Evolutionary conservation across 495 filamentous ascomycete genomes (phyloP).

Genomic region (Copromyces sp.): DNA sequence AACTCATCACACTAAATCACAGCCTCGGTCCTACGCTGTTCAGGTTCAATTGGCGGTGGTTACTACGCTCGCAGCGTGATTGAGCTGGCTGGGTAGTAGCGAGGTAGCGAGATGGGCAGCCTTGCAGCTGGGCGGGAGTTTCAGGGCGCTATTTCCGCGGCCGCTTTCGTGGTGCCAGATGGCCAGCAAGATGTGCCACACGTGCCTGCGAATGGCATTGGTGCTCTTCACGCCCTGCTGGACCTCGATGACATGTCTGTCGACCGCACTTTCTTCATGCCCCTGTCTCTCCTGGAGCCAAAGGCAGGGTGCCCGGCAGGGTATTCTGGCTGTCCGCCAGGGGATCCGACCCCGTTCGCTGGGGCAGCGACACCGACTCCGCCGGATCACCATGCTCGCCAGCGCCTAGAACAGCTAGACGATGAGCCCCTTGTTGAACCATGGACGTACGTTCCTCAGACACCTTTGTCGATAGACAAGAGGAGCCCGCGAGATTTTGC

Average conservation of each 20-base stretch:
- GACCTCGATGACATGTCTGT: slow-evolving; percentile 11
- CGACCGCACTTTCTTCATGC: slow-evolving; percentile 6
- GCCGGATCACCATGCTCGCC: slow-evolving; percentile 1
- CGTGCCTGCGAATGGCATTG: slow-evolving; percentile 9
- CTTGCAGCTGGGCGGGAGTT: slow-evolving; percentile 4
- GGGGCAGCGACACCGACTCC: slow-evolving; percentile 5
- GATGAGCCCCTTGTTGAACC: slow-evolving; percentile 3
- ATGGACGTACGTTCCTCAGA: slow-evolving; percentile 12
- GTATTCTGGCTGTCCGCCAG: neutral
- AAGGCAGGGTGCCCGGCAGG: neutral
- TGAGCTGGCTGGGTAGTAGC: neutral
- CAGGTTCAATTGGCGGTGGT: slow-evolving; percentile 1
- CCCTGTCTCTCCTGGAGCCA: neutral
- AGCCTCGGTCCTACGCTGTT: neutral
- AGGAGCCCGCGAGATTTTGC: slow-evolving; percentile 10
- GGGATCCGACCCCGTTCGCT: neutral
- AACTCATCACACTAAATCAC: neutral
- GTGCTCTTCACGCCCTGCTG: slow-evolving; percentile 12
- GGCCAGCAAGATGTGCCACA: slow-evolving; percentile 5
- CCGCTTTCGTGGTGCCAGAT: neutral
- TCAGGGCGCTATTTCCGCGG: slow-evolving; percentile 11
- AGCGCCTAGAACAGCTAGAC: slow-evolving; percentile 6
- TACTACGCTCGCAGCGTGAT: neutral
- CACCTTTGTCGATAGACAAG: slow-evolving; percentile 8
- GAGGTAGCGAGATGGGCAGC: slow-evolving; percentile 19